Evolutionary conservation across 2,329 filamentous ascomycete species (phyloP), one percentile per base, ranked within the genome.

Genomic region (Botrytis pseudocinerea): DNA sequence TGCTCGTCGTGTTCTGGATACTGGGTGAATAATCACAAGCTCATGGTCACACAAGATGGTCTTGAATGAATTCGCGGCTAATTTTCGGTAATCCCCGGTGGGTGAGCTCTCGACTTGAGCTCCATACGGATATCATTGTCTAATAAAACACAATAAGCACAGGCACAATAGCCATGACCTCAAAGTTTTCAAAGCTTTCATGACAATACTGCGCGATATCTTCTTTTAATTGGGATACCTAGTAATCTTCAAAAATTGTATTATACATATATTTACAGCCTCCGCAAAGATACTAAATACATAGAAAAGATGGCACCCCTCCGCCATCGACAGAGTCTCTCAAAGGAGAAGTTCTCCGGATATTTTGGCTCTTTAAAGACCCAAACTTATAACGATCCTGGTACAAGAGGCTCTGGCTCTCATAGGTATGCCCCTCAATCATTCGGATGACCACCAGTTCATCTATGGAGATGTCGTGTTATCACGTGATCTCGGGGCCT

Each of bases 291-390:
- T 48, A 22, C 35, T 18, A 44, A 42, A 61, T 38, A 63, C 44
- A 14, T 42, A 35, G 8, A 61, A 62, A 70, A 60, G 28, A 80
- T 79, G 77, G 77, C 79, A 62, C 79, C 77, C 51, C 64, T 75
- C 32, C 79, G 83, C 25, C 83, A 83, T 72, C 83, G 89, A 72
- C 86, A 88, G 72, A 87, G 87, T 76, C 82, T 92, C n/a, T 82
- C 89, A 38, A 94, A 93, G 80, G 90, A 93, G 69, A 86, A 87
- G 71, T 93, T 97, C 79, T 84, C 90, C 3, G 82, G 83, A 54
- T 87, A 91, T 75, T 94, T 97, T 81, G 85, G 86, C 35, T 86
- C 85, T 46, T 85, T 93, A 62, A 92, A 92, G 81, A 92, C 90
- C 35, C 90, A 93, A 78, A 86, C 88, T 28, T 96, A 96, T 82